phyloP scores from a whole-genome alignment of 306 rosid species.

The Trichosanthes truncata region DNA sequence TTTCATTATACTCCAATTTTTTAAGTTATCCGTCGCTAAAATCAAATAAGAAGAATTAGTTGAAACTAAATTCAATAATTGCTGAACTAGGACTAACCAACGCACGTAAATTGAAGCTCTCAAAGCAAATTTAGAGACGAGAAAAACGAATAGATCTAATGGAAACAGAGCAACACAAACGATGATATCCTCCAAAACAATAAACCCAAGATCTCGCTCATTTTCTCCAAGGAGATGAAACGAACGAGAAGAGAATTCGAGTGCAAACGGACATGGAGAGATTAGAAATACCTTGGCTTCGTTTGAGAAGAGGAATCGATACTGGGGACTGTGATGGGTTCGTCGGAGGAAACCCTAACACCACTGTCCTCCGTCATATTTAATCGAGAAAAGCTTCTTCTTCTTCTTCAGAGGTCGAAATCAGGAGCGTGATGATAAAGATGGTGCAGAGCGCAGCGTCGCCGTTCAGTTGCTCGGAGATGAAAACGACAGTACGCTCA shows the following conservation, averaged over 20 bases:
- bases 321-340: constrained; percentile 16
- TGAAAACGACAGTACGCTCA: neutral
- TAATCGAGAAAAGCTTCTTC: neutral
- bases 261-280: neutral
- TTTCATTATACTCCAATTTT: neutral
- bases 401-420: neutral
- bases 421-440: neutral
- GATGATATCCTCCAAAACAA: neutral
- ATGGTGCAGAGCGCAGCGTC: neutral
- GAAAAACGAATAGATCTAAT: neutral
- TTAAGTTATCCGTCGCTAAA: neutral
- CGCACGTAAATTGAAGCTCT: neutral
- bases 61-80: neutral
- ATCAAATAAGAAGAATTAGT: neutral
- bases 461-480: neutral
- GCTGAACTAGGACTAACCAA: neutral
- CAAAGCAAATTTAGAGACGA: neutral
- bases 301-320: constrained; percentile 49
- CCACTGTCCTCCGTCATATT: constrained; percentile 39
- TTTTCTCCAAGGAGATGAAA: neutral
- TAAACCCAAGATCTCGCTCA: neutral
- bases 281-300: constrained; percentile 48
- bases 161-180: neutral
- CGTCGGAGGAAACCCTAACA: constrained; percentile 49
- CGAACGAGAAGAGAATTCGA: neutral